These are phyloP conservation scores for Syzygium aqueum DNA, from an alignment of 345 rosid species.

Conservation along the genomic window DNA sequence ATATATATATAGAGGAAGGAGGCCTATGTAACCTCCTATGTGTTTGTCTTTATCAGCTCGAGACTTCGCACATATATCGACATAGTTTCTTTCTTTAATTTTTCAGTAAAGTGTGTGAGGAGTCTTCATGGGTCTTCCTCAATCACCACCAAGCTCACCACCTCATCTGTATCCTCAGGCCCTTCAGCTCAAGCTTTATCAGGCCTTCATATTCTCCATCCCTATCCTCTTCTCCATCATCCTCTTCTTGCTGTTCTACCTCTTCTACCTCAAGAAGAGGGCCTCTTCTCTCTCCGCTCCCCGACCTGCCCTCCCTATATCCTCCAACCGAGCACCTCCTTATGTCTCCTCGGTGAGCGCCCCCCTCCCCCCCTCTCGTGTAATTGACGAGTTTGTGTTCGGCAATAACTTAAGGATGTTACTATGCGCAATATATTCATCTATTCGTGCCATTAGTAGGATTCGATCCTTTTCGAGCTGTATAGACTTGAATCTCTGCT, in stretches of 20 bases:
- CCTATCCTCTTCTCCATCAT: conserved; percentile 90
- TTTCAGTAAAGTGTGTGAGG: neutral
- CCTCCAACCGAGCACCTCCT: conserved; percentile 28
- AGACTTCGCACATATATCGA: neutral
- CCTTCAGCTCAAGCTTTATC: conserved; percentile 85
- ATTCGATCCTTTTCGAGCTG: neutral
- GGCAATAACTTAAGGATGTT: neutral
- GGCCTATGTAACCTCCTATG: neutral
- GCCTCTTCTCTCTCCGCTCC: conserved; percentile 40
- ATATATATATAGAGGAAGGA: neutral
- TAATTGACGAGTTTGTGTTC: neutral
- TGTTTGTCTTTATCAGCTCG: neutral
- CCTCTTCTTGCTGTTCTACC: conserved; percentile 76
- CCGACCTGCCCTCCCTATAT: conserved; percentile 35
- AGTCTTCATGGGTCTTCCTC: conserved; percentile 50
- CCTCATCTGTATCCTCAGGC: conserved; percentile 79
- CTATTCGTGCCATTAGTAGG: neutral
- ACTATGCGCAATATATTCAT: neutral
- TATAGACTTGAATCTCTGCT: neutral
- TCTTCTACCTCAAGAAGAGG: conserved; percentile 94
- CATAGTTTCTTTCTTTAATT: neutral
- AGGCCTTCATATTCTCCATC: conserved; percentile 94
- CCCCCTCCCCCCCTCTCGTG: neutral
- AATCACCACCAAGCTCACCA: conserved; percentile 28
- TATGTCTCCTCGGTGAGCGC: conserved; percentile 39